Conservation (phyloP, 2,329 filamentous ascomycete species). For the Cladosporium sp. region DNA sequence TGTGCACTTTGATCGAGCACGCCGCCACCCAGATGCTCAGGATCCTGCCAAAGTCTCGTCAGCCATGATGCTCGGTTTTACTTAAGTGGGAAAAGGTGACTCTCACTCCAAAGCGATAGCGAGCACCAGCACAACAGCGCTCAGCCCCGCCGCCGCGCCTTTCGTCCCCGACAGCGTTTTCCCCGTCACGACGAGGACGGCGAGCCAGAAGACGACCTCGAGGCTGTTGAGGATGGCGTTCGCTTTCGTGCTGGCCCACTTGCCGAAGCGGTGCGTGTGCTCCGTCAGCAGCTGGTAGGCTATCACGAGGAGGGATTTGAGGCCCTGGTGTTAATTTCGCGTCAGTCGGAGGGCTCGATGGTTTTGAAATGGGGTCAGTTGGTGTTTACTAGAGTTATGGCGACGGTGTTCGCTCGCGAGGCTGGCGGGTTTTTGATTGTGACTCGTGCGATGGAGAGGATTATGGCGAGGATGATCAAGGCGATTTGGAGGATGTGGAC, state of each 20-base stretch:
- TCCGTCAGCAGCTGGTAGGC: conserved; percentile 37
- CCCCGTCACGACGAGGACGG: conserved; percentile 24
- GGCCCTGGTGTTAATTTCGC: conserved; percentile 6
- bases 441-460: conserved; percentile 13
- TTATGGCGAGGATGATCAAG: conserved; percentile 13
- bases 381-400: conserved; percentile 1
- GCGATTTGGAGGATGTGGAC: conserved; percentile 15
- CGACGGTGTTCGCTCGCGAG: conserved; percentile 15
- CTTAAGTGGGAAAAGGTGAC: background rate
- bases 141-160: background rate
- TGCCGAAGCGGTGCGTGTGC: conserved; percentile 28
- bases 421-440: conserved; percentile 16
- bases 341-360: background rate
- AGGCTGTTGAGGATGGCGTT: conserved; percentile 37
- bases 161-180: background rate
- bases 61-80: background rate
- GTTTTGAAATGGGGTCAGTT: background rate
- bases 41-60: background rate
- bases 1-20: conserved; percentile 3
- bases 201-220: conserved; percentile 40
- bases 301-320: conserved; percentile 38
- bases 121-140: background rate
- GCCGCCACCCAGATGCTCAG: conserved; percentile 6
- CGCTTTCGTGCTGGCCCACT: conserved; percentile 38
- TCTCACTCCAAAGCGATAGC: conserved; percentile 6